Base-by-base conservation (phyloP, 192 early-diverging fungal genomes). In the Oehlia diaphana region DNA sequence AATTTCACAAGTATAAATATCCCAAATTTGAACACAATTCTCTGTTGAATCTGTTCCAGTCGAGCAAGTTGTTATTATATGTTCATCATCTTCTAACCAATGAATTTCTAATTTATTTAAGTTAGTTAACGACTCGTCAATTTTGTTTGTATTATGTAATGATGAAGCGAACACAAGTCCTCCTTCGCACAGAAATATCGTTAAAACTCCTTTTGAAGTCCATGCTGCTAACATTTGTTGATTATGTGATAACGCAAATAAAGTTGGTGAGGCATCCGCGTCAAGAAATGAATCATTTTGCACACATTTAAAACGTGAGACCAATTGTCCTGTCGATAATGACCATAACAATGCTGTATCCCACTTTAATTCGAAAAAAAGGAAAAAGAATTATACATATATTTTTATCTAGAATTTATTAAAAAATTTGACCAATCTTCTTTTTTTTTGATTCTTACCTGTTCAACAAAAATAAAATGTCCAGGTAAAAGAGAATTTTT, bases 401-500 rank as follows among this genome's bases (percentile, higher is more conserved):
- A 70, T 70, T n/a, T 16, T 63, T n/a, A 63, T 31, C 1, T 31
- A 14, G 23, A 63, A 7, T 2, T n/a, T 8, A 23, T 2, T 63
- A 4, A 65, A 65, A 28, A 65, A 26, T 28, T 65, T 6, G 28
- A 65, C 3, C 4, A 7, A 23, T 33, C 19, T 31, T 31, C 3
- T 49, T 44, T 26, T 26, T 3, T 31, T 31, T 31, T 31, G 2
- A 21, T 6, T 23, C 71, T 10, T 42, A 72, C 71, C 47, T 72
- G 71, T 72, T 72, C 71, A 9, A 72, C 39, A 21, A 47, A 72
- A 14, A 72, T n/a, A 72, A 72, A 72, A 72, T 72, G 37, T 2
- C 47, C 71, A 49, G 26, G 39, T 14, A 72, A 28, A 26, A 72
- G 47, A 10, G 71, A 35, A 23, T 35, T 42, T 37, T 72, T 72